Evolutionary conservation across 805 yeast genomes (phyloP), one percentile per base, ranked within the genome.

Genomic region (Ascoidea tarda): DNA sequence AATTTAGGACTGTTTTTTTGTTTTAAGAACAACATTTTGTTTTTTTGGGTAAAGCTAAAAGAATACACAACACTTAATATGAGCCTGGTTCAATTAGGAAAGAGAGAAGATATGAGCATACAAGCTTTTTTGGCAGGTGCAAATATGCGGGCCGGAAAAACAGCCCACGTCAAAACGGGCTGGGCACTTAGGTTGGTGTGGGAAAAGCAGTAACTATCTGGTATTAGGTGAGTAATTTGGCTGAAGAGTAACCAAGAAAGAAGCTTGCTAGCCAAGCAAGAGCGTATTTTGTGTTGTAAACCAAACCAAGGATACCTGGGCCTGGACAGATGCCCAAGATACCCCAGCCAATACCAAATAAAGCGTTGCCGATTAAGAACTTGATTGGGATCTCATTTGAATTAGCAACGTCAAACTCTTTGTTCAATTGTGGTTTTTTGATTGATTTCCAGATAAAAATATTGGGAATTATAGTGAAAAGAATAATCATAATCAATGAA

Each of bases 321-420:
- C 78, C 81, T 0, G 81, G 81, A 58, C 81, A 77, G 4, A 75
- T 62, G 1, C 81, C 81, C 0, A 69, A 58, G 2, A 73, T 42
- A 0, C 78, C 81, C 81, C 81, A 77, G 0, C 81, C 81, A 6
- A 70, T 12, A 6, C 81, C 81, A 57, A 77, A 77, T 5, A 74
- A 10, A 0, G 63, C 62, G 54, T 71, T 66, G 2, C 81, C 81
- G 2, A 69, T 4, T 0, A 77, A 21, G 50, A 76, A 68, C 45
- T 61, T 63, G 0, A 49, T 28, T 0, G 66, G 57, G 1, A 68
- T 61, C 2, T 59, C 56, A 3, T 60, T 61, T 53, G 49, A 61
- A 72, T 2, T 50, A 32, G 0, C 55, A 55, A 1, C 47, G 10
- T 58, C 6, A 68, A 53, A 12, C 66, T 66, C 28, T 51, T 56